Conservation (phyloP, 2,329 filamentous ascomycete genomes). For the Celoporthe dispersa region DNA sequence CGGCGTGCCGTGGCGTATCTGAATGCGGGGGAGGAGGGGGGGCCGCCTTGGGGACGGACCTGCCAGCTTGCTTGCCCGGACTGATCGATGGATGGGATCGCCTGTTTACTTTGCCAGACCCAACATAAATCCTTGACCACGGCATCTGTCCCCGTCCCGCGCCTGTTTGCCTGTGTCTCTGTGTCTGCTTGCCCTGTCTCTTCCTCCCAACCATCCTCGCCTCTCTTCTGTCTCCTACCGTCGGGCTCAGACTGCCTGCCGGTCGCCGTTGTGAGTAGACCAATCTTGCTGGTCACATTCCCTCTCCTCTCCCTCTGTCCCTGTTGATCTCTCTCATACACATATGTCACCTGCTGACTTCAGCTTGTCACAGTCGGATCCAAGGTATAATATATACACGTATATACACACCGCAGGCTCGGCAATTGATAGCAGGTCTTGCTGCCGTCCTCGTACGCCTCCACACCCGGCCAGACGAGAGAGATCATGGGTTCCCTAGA, state of each 20-base stretch:
- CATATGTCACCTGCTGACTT: background rate
- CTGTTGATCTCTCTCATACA: background rate
- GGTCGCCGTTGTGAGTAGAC: background rate
- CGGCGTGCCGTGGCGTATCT: slow-evolving; percentile 1
- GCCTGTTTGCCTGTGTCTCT: background rate
- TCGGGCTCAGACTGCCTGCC: background rate
- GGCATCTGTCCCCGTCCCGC: slow-evolving; percentile 1
- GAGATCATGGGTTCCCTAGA: slow-evolving; percentile 37
- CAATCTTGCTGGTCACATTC: background rate
- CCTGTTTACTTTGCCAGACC: background rate
- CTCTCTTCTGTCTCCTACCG: background rate
- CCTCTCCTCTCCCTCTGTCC: background rate
- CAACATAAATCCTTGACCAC: background rate
- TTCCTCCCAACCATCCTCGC: background rate
- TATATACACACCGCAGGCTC: background rate
- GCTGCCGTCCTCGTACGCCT: background rate
- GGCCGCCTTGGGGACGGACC: too few species aligned
- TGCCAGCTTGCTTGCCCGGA: background rate
- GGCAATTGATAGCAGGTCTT: background rate
- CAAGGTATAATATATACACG: background rate
- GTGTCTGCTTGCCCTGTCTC: background rate
- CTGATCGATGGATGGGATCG: background rate
- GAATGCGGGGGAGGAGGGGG: background rate
- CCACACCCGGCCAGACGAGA: background rate
- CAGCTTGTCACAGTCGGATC: background rate